phyloP scores from a whole-genome alignment of 495 filamentous ascomycete species.

The Aspergillus indologenus region DNA sequence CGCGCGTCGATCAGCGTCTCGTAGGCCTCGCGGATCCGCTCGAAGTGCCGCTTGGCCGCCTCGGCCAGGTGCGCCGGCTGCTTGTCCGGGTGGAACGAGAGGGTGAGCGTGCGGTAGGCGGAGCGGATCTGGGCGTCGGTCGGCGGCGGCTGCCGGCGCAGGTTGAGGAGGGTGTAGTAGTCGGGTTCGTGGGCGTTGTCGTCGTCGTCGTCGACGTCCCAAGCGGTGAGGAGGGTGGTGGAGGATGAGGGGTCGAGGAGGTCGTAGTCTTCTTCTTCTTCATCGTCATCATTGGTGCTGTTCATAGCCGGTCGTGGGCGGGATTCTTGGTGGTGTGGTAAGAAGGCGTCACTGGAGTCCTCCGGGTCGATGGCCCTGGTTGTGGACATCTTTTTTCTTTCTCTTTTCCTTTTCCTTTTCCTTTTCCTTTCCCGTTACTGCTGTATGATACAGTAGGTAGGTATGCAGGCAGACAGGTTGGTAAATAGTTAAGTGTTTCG shows the following conservation, averaged over 20 bases:
- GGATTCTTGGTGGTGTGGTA: no score
- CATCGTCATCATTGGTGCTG: background rate
- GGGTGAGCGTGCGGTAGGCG: constrained; percentile 50
- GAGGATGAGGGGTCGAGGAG: background rate
- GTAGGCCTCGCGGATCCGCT: constrained; percentile 49
- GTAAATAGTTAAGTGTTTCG: no score
- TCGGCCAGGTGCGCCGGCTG: constrained; percentile 48
- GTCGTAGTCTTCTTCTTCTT: background rate
- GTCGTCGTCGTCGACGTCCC: constrained; percentile 25
- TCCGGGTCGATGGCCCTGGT: no score
- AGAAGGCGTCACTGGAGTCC: no score
- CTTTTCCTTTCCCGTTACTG: no score
- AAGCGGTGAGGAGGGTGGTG: constrained; percentile 24
- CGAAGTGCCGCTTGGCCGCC: constrained; percentile 48
- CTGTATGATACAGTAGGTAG: no score
- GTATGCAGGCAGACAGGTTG: no score
- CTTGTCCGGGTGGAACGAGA: constrained; percentile 59
- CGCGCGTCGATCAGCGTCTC: constrained; percentile 54
- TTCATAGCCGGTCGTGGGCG: no score
- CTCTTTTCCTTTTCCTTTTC: no score
- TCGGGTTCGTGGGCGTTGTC: constrained; percentile 19
- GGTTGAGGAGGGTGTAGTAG: constrained; percentile 52
- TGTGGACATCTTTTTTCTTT: no score
- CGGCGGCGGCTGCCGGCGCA: constrained; percentile 42
- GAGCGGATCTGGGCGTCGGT: constrained; percentile 49